A percentile compares a stretch with the other conserved stretches of the same genome.
These are phyloP conservation scores for Rhinocladiella similis DNA, from an alignment of 2,329 filamentous ascomycete genomes.

Conservation along the genomic window DNA sequence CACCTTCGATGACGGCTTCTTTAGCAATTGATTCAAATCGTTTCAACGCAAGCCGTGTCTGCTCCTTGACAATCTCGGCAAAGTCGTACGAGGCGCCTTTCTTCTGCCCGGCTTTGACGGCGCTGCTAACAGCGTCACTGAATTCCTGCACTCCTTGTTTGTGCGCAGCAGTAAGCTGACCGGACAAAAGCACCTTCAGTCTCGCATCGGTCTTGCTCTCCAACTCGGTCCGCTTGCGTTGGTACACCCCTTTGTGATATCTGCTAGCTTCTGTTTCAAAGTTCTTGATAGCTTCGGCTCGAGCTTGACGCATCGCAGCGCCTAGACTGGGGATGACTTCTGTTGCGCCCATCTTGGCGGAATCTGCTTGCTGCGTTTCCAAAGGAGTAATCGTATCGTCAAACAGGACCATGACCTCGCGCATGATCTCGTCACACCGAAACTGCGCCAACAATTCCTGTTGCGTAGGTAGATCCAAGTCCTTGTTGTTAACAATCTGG, in stretches of 20 bases:
- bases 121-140: constrained; percentile 78
- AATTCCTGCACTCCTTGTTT: constrained; percentile 84
- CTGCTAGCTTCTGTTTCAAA: constrained; percentile 89
- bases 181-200: constrained; percentile 81
- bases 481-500: constrained; percentile 98
- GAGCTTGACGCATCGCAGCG: constrained; percentile 67
- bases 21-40: constrained; percentile 76
- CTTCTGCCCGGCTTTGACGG: constrained; percentile 91
- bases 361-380: constrained; percentile 81
- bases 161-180: constrained; percentile 85
- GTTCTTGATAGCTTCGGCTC: constrained; percentile 71
- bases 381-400: constrained; percentile 79
- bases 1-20: constrained; percentile 72
- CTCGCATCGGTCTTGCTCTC: constrained; percentile 84
- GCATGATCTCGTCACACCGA: constrained; percentile 92
- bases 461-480: constrained; percentile 92
- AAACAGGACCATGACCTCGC: constrained; percentile 82
- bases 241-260: constrained; percentile 95
- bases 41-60: constrained; percentile 74
- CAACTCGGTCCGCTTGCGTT: constrained; percentile 79
- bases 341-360: constrained; percentile 69
- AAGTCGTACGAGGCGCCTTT: constrained; percentile 91
- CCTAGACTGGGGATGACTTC: constrained; percentile 75
- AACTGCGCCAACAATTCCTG: constrained; percentile 97
- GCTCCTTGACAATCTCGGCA: constrained; percentile 82